Evolutionary conservation across 306 rosid genomes (phyloP), one percentile per base, ranked within the genome.

Genomic region (Vigna mungo): DNA sequence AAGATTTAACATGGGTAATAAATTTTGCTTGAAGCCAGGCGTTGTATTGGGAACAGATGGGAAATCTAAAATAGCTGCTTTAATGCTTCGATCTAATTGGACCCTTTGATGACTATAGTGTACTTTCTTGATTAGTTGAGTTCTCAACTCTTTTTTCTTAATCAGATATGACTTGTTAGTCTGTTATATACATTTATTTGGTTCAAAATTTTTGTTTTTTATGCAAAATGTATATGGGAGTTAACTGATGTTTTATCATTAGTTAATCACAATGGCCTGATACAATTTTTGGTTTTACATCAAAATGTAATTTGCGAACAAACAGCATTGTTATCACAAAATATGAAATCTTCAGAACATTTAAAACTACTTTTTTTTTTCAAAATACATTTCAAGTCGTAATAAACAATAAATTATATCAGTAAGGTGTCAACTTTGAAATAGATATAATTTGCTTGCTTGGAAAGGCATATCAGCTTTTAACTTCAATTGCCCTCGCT

Each of bases 1-100:
- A 39, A 95, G 89, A 83, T 71, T 92, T 25, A 88, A 88, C 78
- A 27, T 91, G 63, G 87, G 89, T 59, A 68, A 86, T 81, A 85
- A 79, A 58, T 87, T 87, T 78, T 88, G 86, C 82, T 72, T 95
- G 82, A 92, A 87, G 86, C 99, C 97, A 2, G 99, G 99, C 39
- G 9, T 95, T 68, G 89, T 87, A 30, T 86, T 82, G 58, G 83
- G 89, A 32, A 66, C 68, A 6, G 88, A 88, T 76, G 94, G 92
- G 62, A 76, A 88, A 67, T 81, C 88, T 23, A 84, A 60, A 81
- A 48, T 71, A 61, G 84, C 80, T 65, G 92, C 92, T n/a, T 78
- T 92, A 25, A 78, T 91, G 89, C 89, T 95, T 65, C 89, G 89
- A 48, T 89, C 94, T 30, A 86, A 78, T 66, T 95, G 99, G 97